These are phyloP conservation scores for Paxillus ammoniavirescens DNA, from an alignment of 768 basidiomycete genomes.

Conservation along the genomic window DNA sequence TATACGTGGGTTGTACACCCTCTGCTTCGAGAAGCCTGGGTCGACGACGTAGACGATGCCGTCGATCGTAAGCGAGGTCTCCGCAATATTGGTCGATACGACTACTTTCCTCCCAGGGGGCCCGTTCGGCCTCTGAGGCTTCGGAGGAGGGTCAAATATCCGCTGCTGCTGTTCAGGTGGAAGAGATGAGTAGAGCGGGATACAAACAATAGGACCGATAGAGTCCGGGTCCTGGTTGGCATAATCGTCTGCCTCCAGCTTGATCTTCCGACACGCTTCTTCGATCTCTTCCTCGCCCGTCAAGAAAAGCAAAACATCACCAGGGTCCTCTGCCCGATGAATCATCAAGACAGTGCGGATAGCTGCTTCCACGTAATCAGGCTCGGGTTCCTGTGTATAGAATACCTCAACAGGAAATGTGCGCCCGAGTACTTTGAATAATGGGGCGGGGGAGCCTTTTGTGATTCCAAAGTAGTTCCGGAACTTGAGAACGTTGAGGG, in stretches of 20 bases:
- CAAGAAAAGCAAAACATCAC: slow-evolving; percentile 91
- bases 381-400: slow-evolving; percentile 89
- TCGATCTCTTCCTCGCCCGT: slow-evolving; percentile 99
- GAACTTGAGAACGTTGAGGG: slow-evolving; percentile 94
- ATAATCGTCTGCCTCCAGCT: slow-evolving; percentile 85
- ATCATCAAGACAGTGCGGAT: slow-evolving; percentile 97
- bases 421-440: slow-evolving; percentile 89
- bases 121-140: slow-evolving; percentile 55
- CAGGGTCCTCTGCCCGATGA: slow-evolving; percentile 90
- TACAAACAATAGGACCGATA: slow-evolving; percentile 84
- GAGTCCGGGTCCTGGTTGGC: slow-evolving; percentile 63
- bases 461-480: slow-evolving; percentile 84
- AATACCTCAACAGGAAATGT: slow-evolving; percentile 96
- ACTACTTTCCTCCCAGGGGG: slow-evolving; percentile 93
- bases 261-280: slow-evolving; percentile 92
- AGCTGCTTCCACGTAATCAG: slow-evolving; percentile 96
- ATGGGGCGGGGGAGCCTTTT: slow-evolving; percentile 51
- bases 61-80: slow-evolving; percentile 96
- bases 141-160: slow-evolving; percentile 90
- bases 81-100: slow-evolving; percentile 95
- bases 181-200: slow-evolving; percentile 93
- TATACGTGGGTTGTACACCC: slow-evolving; percentile 96
- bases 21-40: slow-evolving; percentile 96
- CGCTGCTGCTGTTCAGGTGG: slow-evolving; percentile 94
- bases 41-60: slow-evolving; percentile 99